Conservation (phyloP, 495 filamentous ascomycete genomes). For the Penicillium pancosmium region DNA sequence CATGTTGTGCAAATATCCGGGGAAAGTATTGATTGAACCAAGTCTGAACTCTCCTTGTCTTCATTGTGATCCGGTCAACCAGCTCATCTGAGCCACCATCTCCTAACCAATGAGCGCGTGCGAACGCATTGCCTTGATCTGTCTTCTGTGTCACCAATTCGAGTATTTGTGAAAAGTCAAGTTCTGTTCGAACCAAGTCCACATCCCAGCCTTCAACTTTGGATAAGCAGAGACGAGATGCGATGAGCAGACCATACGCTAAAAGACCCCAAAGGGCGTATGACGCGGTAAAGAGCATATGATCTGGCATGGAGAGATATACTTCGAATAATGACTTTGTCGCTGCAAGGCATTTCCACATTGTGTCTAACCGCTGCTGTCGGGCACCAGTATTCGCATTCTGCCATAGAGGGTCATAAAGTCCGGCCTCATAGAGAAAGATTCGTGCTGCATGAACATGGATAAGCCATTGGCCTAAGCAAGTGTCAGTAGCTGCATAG, state of each 20-base stretch:
- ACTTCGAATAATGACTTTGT: background rate
- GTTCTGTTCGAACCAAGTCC: background rate
- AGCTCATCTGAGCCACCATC: background rate
- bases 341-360: constrained; percentile 1
- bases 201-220: constrained; percentile 5
- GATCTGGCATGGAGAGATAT: background rate
- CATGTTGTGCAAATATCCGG: background rate
- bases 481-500: background rate
- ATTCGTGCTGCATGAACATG: constrained; percentile 3
- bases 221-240: background rate
- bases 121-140: constrained; percentile 2
- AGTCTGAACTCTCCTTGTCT: constrained; percentile 5
- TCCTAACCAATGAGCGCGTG: background rate
- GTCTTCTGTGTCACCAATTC: background rate
- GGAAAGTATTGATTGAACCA: constrained; percentile 4
- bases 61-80: background rate
- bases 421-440: constrained; percentile 1
- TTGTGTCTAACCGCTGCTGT: constrained; percentile 1
- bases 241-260: background rate
- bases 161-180: constrained; percentile 3
- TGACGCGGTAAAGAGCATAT: constrained; percentile 1
- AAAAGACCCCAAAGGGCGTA: constrained; percentile 1
- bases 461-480: background rate
- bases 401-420: constrained; percentile 4
- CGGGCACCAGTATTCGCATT: background rate